Conservation (phyloP, 139 green algal genomes). For the Desmodesmus armatus region DNA sequence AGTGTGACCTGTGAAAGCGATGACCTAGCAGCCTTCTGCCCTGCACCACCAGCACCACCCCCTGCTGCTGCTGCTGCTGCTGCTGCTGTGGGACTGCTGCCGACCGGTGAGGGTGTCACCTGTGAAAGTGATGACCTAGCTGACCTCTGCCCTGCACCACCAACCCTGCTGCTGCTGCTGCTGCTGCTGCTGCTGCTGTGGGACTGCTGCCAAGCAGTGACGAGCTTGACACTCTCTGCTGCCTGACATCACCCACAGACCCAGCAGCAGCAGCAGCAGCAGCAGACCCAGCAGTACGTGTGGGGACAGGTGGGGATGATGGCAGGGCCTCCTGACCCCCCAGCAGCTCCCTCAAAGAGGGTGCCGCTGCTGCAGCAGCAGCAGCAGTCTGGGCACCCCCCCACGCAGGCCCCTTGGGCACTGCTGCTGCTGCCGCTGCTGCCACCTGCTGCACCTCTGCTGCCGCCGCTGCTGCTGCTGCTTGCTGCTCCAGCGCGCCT, state of each 20-base stretch:
- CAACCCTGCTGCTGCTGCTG: too few relatives aligned
- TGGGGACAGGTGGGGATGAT: too few relatives aligned
- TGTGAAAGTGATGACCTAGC: background rate
- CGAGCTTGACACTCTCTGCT: background rate
- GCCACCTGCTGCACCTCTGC: background rate
- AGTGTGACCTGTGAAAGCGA: too few relatives aligned
- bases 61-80: conserved; percentile 6
- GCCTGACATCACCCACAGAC: background rate
- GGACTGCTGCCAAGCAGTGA: background rate
- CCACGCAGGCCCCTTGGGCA: conserved; percentile 48
- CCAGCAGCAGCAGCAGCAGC: too few relatives aligned
- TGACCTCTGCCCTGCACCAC: background rate
- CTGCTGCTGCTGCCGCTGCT: conserved; percentile 10
- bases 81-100: too few relatives aligned
- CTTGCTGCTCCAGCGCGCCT: conserved; percentile 63
- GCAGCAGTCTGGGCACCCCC: conserved; percentile 32
- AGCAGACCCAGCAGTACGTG: too few relatives aligned
- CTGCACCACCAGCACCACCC: too few relatives aligned
- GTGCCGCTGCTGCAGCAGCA: background rate
- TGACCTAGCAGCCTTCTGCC: too few relatives aligned
- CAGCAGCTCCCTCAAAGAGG: conserved; percentile 25
- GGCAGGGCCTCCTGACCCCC: too few relatives aligned
- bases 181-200: conserved; percentile 19
- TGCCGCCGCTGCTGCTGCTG: background rate
- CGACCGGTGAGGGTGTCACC: too few relatives aligned